Evolutionary conservation across 2,329 filamentous ascomycete species (phyloP), one percentile per base, ranked within the genome.

Genomic region (Calonectria hawksworthii): DNA sequence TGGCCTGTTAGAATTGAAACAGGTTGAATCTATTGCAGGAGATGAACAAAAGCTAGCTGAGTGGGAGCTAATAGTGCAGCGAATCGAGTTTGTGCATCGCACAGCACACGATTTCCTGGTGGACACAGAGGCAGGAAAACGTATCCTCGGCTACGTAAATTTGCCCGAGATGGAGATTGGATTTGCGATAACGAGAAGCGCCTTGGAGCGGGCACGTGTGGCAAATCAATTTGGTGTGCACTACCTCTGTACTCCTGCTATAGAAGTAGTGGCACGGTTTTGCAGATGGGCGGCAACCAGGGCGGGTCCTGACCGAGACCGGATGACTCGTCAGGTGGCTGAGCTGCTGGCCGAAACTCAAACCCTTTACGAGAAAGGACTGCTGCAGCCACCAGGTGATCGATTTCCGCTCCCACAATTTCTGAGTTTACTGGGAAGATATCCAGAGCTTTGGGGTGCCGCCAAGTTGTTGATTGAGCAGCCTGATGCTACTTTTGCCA

Each of bases 31-130:
- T n/a, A n/a, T n/a, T n/a, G n/a, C n/a, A n/a, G n/a, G n/a, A n/a
- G n/a, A n/a, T n/a, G n/a, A n/a, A n/a, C n/a, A n/a, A n/a, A n/a
- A n/a, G n/a, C n/a, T n/a, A n/a, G n/a, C n/a, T n/a, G n/a, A n/a
- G n/a, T 47, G 44, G 44, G 44, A 47, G 44, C 9, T 10, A 13
- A 47, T 36, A 6, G 9, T 26, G 4, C 10, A 8, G 11, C 10
- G 5, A 26, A 23, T 68, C 3, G 32, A 30, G 2, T 68, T 68
- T 36, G 41, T 68, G 7, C 66, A 68, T 8, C 51, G 51, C 23
- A 68, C 51, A 32, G 66, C 51, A 44, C 23, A 47, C 18, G 66
- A 68, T 30, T 68, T 68, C 38, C 51, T 68, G 28, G 34, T 44
- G 4, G 51, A 68, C 9, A 68, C 66, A 16, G 66, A 68, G 66